Percentiles rank a stretch among this genome's conserved stretches.
Evolutionary conservation across 2,329 filamentous ascomycete genomes (phyloP).

Genomic region (Aspergillus puulaauensis): DNA sequence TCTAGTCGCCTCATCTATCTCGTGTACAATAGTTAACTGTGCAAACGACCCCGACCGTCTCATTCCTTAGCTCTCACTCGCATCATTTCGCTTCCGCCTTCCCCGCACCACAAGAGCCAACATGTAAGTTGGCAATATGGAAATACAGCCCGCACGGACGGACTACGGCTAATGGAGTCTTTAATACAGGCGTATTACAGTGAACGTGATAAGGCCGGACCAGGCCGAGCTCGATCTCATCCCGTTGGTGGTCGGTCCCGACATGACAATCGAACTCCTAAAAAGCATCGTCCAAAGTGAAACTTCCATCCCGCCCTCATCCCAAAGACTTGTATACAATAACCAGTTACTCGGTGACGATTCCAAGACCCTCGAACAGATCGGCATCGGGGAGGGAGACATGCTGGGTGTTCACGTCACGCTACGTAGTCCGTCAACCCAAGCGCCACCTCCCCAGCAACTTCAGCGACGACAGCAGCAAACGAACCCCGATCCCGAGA

Average conservation of each 20-base stretch:
- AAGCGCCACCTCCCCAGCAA: conserved; percentile 30
- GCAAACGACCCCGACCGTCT: not conserved
- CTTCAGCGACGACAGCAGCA: conserved; percentile 30
- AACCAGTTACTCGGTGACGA: conserved; percentile 77
- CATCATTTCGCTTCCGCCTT: conserved; percentile 1
- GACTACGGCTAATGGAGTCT: not conserved
- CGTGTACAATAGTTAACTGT: conserved; percentile 1
- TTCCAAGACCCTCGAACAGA: conserved; percentile 75
- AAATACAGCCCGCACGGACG: not conserved
- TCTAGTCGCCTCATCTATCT: not conserved
- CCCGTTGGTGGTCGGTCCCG: conserved; percentile 75
- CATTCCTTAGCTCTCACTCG: not conserved
- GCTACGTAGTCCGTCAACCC: conserved; percentile 29
- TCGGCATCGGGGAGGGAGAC: conserved; percentile 81
- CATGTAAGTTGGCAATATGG: conserved; percentile 20
- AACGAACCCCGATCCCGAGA: conserved; percentile 66
- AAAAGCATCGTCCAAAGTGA: conserved; percentile 88
- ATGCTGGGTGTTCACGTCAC: conserved; percentile 84
- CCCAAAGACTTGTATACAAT: conserved; percentile 88
- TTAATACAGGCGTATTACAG: conserved; percentile 74
- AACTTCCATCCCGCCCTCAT: conserved; percentile 66
- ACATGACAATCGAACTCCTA: conserved; percentile 80
- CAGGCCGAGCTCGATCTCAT: conserved; percentile 72
- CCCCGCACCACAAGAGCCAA: conserved; percentile 19
- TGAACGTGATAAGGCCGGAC: conserved; percentile 77